Evolutionary conservation across 2,329 filamentous ascomycete genomes (phyloP), one percentile per base, ranked within the genome.

Genomic region (Exophiala aquamarina): DNA sequence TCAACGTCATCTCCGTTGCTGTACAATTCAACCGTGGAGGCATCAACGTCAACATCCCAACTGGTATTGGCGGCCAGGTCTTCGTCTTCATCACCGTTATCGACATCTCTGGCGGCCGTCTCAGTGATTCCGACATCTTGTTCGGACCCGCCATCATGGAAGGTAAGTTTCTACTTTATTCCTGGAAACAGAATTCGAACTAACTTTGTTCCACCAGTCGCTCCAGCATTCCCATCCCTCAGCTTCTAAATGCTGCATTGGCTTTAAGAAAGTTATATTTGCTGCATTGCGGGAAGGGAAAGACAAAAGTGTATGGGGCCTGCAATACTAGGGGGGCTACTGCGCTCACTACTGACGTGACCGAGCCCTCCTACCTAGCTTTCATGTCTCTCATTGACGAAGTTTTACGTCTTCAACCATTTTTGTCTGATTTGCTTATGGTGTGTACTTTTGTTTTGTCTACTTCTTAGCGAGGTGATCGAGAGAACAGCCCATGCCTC

Each of bases 71-170:
- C 9, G 59, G 59, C 2, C 59, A 61, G 31, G 46, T 46, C 4
- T 61, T 56, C 28, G 49, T 56, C 19, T 49, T 61, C 41, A 46
- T 61, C 34, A 59, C 57, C 10, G 48, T 47, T 36, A 20, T 52
- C 18, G 55, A 58, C 31, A 42, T 57, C 33, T 20, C 41, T 17
- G 52, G 55, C 26, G n/a, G 45, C 14, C 42, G 31, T 36, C 39
- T 60, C 26, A 49, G 32, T 14, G 58, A 50, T 20, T 21, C 20
- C 5, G 52, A 55, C 39, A 44, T 58, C 23, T 31, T 60, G 20
- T 57, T 58, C 26, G 59, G 59, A 4, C 59, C 59, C 14, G 52
- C 54, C 13, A 53, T 61, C 33, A 28, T 60, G 28, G 56, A 61
- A 38, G 47, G 58, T 55, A 35, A 47, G 52, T 47, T 11, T 9